Base-by-base conservation (phyloP, 352 stramenopile species). In the Pythium insidiosum region DNA sequence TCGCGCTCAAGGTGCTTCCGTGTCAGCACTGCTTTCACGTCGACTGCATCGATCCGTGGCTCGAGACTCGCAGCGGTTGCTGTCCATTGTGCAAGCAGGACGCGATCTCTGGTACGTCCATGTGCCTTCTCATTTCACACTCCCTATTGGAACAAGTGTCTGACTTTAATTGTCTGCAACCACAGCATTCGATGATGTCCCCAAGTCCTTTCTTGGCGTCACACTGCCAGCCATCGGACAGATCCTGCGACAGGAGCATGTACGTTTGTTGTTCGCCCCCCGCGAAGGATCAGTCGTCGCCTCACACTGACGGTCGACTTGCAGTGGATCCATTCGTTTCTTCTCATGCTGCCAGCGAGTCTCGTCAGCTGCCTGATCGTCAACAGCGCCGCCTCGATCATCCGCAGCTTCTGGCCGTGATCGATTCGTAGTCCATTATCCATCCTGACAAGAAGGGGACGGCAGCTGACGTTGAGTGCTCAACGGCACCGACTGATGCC, bases 11-110 rank as follows among this genome's bases (percentile, higher is more conserved):
- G 52, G 61, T 93, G 22, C 67, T 95, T 24, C 80, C 83, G 15
- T 95, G 83, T 34, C 71, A 85, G 20, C 83, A 95, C 42, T 85
- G 86, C 43, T 95, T 85, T 43, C 83, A 95, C 41, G 71, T 84
- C 12, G 57, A 80, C 19, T 95, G 83, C 48, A 95, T 95, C 38
- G 78, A 90, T 26, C 76, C 74, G 34, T 95, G 83, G 83, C 72
- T 95, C 7, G 81, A 90, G 39, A 53, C 61, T 6, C 74, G 74
- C 37, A 91, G 78, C 56, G 73, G 77, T 23, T 50, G 68, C 9
- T 95, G 83, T 40, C 83, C 83, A 26, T 69, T 95, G 5, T 95
- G 83, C 56, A 91, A 93, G 26, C 74, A 84, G 30, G 70, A 88
- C 28, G 83, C 80, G 6, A 87, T 93, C 31, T 59, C 71, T 0